phyloP scores from a whole-genome alignment of 306 rosid species.

The Castanea crenata region DNA sequence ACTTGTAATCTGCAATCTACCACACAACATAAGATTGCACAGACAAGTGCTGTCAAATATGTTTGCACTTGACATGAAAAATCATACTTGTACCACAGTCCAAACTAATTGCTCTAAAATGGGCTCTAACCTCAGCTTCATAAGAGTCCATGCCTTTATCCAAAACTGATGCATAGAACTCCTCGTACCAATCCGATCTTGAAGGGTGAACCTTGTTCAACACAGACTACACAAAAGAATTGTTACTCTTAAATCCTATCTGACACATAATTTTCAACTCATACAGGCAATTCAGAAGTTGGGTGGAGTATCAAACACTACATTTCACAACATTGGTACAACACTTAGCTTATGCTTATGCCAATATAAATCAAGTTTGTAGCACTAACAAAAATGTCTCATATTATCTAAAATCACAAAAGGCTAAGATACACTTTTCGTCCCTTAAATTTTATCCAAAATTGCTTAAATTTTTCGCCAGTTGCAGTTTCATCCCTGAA shows the following conservation, averaged over 20 bases:
- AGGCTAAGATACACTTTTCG: too few species aligned
- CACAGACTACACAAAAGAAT: constrained; percentile 30
- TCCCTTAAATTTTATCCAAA: too few species aligned
- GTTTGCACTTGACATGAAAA: too few species aligned
- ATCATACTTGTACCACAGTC: neutral
- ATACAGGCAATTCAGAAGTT: too few species aligned
- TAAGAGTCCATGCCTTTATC: constrained; percentile 43
- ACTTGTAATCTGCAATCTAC: constrained; percentile 75
- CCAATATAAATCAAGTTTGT: too few species aligned
- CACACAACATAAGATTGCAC: constrained; percentile 16
- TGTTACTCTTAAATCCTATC: neutral
- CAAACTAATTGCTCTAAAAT: neutral
- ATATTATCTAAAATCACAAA: too few species aligned
- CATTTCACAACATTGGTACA: too few species aligned
- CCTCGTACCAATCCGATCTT: constrained; percentile 83
- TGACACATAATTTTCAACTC: neutral
- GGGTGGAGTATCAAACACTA: too few species aligned
- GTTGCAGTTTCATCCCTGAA: too few species aligned
- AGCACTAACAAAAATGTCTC: too few species aligned
- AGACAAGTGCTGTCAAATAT: neutral
- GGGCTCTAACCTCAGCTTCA: constrained; percentile 63
- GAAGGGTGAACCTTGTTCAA: constrained; percentile 65
- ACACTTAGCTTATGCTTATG: too few species aligned
- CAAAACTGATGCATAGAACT: constrained; percentile 62
- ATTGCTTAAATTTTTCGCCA: too few species aligned